Evolutionary conservation across 208 protist genomes (phyloP).

Genomic region (Crithidia sp.): DNA sequence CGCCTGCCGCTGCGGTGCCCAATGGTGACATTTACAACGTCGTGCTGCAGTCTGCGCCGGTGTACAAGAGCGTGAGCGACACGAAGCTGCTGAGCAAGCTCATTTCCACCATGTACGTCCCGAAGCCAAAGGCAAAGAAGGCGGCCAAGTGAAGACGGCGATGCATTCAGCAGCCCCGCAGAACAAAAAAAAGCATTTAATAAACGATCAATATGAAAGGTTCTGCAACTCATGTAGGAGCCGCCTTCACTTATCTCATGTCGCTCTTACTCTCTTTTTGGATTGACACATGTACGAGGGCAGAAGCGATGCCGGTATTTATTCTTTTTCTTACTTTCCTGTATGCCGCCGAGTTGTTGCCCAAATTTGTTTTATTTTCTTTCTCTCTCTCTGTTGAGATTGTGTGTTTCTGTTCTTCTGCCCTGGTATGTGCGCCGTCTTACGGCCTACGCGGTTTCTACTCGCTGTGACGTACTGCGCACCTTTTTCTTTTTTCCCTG

Average conservation of each 20-base stretch:
- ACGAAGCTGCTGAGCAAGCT: slow-evolving; percentile 66
- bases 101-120: slow-evolving; percentile 65
- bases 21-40: slow-evolving; percentile 60
- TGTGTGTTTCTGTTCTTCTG: too few relatives aligned
- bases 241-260: too few relatives aligned
- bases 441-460: neutral
- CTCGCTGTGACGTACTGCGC: neutral
- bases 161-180: neutral
- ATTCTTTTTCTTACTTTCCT: too few relatives aligned
- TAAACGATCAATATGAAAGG: too few relatives aligned
- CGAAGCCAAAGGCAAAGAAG: slow-evolving; percentile 58
- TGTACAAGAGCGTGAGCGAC: slow-evolving; percentile 75
- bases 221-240: too few relatives aligned
- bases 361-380: too few relatives aligned
- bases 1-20: slow-evolving; percentile 9
- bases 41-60: slow-evolving; percentile 49
- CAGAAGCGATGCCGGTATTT: too few relatives aligned
- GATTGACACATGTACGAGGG: too few relatives aligned
- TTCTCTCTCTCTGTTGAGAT: too few relatives aligned
- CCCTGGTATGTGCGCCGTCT: too few relatives aligned
- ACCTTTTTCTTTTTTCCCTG: slow-evolving; percentile 16
- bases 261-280: too few relatives aligned
- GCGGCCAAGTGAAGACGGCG: neutral
- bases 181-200: neutral
- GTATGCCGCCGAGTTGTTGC: too few relatives aligned